Evolutionary conservation across 176 grass and related monocot species (phyloP).

Genomic region (Aegilops longissima): DNA sequence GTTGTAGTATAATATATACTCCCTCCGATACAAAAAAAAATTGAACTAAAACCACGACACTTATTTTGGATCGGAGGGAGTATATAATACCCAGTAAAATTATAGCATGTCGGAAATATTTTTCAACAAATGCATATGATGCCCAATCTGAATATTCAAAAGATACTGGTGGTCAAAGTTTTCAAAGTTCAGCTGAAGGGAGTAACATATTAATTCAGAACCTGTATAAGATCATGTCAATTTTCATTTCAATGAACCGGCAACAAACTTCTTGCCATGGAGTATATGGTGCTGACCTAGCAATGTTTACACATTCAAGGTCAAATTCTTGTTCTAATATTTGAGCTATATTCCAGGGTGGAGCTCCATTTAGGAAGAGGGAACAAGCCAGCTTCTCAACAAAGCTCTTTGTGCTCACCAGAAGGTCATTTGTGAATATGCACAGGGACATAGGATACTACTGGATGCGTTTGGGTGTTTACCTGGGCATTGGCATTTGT

Average conservation of each 20-base stretch:
- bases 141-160: not conserved
- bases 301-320: not conserved
- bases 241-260: not conserved
- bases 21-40: no score
- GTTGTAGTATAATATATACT: not conserved
- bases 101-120: not conserved
- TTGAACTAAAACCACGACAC: no score
- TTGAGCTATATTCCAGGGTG: constrained; percentile 21
- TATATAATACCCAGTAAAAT: not conserved
- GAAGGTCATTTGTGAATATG: constrained; percentile 59
- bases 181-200: not conserved
- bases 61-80: no score
- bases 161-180: not conserved
- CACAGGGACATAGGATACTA: constrained; percentile 58
- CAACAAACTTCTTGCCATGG: not conserved
- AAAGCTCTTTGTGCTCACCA: constrained; percentile 45
- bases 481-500: constrained; percentile 35
- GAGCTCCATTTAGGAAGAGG: constrained; percentile 31
- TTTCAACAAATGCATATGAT: not conserved
- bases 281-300: not conserved
- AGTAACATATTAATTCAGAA: not conserved
- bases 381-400: constrained; percentile 35
- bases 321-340: not conserved
- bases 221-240: not conserved
- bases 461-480: constrained; percentile 55